Conservation (phyloP, 2,329 filamentous ascomycete species). For the Paramyrothecium roridum region DNA sequence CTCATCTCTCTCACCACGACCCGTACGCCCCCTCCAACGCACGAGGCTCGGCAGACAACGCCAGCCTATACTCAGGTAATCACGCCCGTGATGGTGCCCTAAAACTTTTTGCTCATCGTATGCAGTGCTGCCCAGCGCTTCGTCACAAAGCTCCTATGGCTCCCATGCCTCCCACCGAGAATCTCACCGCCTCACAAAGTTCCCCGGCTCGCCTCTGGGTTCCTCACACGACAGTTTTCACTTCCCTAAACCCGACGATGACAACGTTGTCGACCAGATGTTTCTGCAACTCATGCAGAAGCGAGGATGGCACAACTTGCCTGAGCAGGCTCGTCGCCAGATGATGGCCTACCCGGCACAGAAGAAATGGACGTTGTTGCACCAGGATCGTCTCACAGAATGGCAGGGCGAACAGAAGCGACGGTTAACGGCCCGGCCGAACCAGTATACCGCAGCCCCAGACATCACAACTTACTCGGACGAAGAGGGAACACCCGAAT, state of each 20-base stretch:
- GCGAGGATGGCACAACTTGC: slow-evolving; percentile 93
- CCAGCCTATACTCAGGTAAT: slow-evolving; percentile 57
- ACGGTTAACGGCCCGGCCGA: slow-evolving; percentile 68
- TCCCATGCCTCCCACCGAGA: slow-evolving; percentile 49
- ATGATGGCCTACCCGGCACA: slow-evolving; percentile 93
- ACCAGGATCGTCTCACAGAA: slow-evolving; percentile 91
- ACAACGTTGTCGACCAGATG: slow-evolving; percentile 82
- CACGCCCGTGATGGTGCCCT: slow-evolving; percentile 37
- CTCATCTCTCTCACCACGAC: slow-evolving; percentile 60
- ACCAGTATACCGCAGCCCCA: slow-evolving; percentile 60
- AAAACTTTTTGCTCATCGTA: slow-evolving; percentile 24
- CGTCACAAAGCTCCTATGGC: slow-evolving; percentile 53
- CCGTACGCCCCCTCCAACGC: slow-evolving; percentile 59
- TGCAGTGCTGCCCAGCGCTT: slow-evolving; percentile 50
- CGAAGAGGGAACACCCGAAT: slow-evolving; percentile 94
- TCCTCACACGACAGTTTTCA: slow-evolving; percentile 50
- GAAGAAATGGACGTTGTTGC: slow-evolving; percentile 97
- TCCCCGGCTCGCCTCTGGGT: slow-evolving; percentile 33
- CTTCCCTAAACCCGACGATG: slow-evolving; percentile 73
- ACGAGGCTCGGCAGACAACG: slow-evolving; percentile 53
- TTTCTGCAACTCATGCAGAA: slow-evolving; percentile 96
- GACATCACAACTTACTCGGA: slow-evolving; percentile 77
- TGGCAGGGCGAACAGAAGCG: slow-evolving; percentile 93
- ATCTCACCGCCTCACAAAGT: slow-evolving; percentile 55
- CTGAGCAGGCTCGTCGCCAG: slow-evolving; percentile 88